Conservation (phyloP, 73 alveolate species). For the Paramecium pentaurelia region DNA sequence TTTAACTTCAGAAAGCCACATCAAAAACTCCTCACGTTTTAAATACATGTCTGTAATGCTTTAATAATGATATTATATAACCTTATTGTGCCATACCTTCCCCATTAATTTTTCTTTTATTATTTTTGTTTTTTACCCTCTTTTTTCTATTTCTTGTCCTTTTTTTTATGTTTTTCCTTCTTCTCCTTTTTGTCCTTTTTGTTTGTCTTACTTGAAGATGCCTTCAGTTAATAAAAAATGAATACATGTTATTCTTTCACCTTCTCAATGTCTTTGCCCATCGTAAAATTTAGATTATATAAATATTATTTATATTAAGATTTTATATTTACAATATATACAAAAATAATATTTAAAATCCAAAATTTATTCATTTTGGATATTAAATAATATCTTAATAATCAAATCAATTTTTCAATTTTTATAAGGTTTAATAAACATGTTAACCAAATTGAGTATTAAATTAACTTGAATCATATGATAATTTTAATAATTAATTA, state of each 20-base stretch:
- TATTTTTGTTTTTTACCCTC: background rate
- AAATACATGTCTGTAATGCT: slow-evolving; percentile 44
- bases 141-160: background rate
- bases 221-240: background rate
- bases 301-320: background rate
- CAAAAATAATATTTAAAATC: background rate
- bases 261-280: background rate
- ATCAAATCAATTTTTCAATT: background rate
- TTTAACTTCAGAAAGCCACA: slow-evolving; percentile 51
- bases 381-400: background rate
- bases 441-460: slow-evolving; percentile 12
- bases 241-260: background rate
- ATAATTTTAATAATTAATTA: background rate
- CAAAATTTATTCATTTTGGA: background rate
- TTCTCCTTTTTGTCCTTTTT: slow-evolving; percentile 9
- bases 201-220: background rate
- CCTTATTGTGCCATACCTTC: slow-evolving; percentile 25
- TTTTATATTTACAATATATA: slow-evolving; percentile 12
- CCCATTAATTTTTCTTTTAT: slow-evolving; percentile 1
- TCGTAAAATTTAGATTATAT: background rate
- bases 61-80: background rate
- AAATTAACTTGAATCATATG: background rate
- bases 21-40: slow-evolving; percentile 51
- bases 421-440: background rate
- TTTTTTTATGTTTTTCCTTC: background rate